These are phyloP conservation scores for Trypanosoma rangeli DNA, from an alignment of 208 protist genomes.

Conservation along the genomic window DNA sequence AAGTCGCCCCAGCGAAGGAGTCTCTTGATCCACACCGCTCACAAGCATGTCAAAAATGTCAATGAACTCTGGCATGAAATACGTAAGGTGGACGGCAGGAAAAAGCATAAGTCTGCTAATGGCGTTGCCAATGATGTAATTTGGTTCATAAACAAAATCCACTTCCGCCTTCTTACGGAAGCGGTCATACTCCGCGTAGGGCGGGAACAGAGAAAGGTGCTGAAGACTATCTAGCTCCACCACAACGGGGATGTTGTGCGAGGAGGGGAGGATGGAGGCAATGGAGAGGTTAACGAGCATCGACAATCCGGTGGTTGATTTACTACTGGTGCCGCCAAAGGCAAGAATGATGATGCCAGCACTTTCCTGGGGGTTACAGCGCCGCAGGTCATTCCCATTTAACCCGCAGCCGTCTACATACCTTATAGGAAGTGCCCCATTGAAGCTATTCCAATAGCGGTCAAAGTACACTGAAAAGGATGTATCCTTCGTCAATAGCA, in stretches of 20 bases:
- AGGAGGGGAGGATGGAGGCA: slow-evolving; percentile 61
- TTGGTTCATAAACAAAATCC: slow-evolving; percentile 85
- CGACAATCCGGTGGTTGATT: slow-evolving; percentile 80
- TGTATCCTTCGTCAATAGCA: slow-evolving; percentile 72
- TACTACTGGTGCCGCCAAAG: slow-evolving; percentile 70
- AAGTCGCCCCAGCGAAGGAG: slow-evolving; percentile 59
- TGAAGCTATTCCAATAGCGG: slow-evolving; percentile 43
- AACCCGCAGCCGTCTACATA: slow-evolving; percentile 74
- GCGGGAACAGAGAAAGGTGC: slow-evolving; percentile 77
- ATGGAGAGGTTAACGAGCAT: slow-evolving; percentile 78
- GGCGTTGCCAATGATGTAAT: slow-evolving; percentile 84
- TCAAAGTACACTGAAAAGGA: slow-evolving; percentile 77
- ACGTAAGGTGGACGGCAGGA: slow-evolving; percentile 63
- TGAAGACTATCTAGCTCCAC: slow-evolving; percentile 72
- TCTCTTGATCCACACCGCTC: slow-evolving; percentile 54
- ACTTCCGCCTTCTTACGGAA: slow-evolving; percentile 59
- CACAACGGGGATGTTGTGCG: slow-evolving; percentile 69
- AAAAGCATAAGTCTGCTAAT: slow-evolving; percentile 80
- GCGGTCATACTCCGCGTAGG: slow-evolving; percentile 55
- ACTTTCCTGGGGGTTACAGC: slow-evolving; percentile 71
- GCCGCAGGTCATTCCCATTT: slow-evolving; percentile 63
- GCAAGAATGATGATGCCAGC: slow-evolving; percentile 74
- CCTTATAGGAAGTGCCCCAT: slow-evolving; percentile 44
- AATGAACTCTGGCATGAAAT: slow-evolving; percentile 84
- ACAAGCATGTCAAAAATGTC: slow-evolving; percentile 81